phyloP scores from a whole-genome alignment of 139 green algal genomes.

The Gonium pectorale region DNA sequence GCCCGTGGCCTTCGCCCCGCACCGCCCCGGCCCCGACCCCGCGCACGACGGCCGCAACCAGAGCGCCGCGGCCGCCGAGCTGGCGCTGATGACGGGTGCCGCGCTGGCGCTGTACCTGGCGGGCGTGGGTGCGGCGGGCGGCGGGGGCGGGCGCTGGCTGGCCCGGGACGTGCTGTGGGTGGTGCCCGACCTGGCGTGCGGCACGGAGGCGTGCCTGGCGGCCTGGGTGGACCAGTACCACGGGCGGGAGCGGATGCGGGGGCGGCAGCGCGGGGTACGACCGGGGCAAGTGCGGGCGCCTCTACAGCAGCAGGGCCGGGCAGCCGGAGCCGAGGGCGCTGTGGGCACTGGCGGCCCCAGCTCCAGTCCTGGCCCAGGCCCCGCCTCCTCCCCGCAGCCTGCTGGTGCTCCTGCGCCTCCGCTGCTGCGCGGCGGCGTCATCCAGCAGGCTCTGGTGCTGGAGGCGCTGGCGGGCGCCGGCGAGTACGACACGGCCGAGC shows the following conservation, averaged over 20 bases:
- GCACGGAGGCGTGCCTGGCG: slow-evolving; percentile 46
- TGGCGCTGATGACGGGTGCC: slow-evolving; percentile 20
- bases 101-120: slow-evolving; percentile 63
- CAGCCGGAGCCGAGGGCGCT: too few species aligned
- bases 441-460: slow-evolving; percentile 85
- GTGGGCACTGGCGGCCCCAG: too few species aligned
- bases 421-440: slow-evolving; percentile 54
- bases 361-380: too few species aligned
- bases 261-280: not conserved
- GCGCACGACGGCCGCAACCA: slow-evolving; percentile 22
- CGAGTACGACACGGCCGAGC: slow-evolving; percentile 50
- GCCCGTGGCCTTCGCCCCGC: slow-evolving; percentile 49
- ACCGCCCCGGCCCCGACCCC: not conserved
- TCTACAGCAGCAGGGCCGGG: too few species aligned
- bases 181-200: slow-evolving; percentile 68
- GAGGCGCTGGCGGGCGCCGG: slow-evolving; percentile 50
- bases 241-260: not conserved
- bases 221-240: slow-evolving; percentile 69
- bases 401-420: too few species aligned
- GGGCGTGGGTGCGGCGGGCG: not conserved
- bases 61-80: not conserved
- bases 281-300: too few species aligned
- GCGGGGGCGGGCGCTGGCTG: slow-evolving; percentile 64
- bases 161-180: slow-evolving; percentile 82
- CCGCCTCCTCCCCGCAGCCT: too few species aligned